Percentiles rank a stretch among this genome's conserved stretches.
Evolutionary conservation across 2,329 filamentous ascomycete species (phyloP).

Genomic region (Bipolaris oryzae): DNA sequence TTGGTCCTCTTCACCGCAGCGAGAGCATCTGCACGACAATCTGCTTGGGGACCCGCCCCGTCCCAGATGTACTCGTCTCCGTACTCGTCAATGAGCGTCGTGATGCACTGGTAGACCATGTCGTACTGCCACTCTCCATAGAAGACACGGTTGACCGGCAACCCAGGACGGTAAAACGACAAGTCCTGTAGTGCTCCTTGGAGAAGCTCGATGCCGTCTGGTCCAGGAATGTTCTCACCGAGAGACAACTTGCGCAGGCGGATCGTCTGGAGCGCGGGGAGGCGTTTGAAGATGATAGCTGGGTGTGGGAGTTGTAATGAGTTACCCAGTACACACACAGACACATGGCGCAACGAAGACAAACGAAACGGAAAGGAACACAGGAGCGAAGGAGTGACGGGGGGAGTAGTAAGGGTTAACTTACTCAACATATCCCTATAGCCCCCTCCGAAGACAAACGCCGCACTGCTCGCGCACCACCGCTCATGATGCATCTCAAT

Average conservation of each 20-base stretch:
- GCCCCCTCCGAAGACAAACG: slow-evolving; percentile 17
- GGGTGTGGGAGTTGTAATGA: too few relatives aligned
- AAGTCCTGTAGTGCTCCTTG: slow-evolving; percentile 11
- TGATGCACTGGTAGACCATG: slow-evolving; percentile 16
- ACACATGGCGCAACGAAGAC: too few relatives aligned
- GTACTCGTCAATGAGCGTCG: slow-evolving; percentile 21
- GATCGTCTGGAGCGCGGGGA: slow-evolving; percentile 16
- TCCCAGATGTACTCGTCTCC: slow-evolving; percentile 19
- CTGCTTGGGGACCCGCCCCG: slow-evolving; percentile 20
- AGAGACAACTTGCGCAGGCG: slow-evolving; percentile 19
- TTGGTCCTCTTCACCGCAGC: slow-evolving; percentile 9
- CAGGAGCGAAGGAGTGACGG: too few relatives aligned
- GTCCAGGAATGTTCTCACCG: slow-evolving; percentile 27
- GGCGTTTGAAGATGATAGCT: slow-evolving; percentile 7
- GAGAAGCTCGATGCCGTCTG: slow-evolving; percentile 1
- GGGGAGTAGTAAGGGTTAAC: not conserved
- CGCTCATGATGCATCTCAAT: slow-evolving; percentile 13
- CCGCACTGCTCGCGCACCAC: slow-evolving; percentile 1
- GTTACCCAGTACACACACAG: too few relatives aligned
- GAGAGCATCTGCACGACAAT: slow-evolving; percentile 21
- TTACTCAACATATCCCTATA: slow-evolving; percentile 21
- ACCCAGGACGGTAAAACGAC: slow-evolving; percentile 17
- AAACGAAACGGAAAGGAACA: not conserved
- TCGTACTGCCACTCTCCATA: slow-evolving; percentile 33
- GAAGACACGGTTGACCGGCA: slow-evolving; percentile 19